Evolutionary conservation across 495 filamentous ascomycete species (phyloP), one percentile per base, ranked within the genome.

Genomic region (Podospora sp.): DNA sequence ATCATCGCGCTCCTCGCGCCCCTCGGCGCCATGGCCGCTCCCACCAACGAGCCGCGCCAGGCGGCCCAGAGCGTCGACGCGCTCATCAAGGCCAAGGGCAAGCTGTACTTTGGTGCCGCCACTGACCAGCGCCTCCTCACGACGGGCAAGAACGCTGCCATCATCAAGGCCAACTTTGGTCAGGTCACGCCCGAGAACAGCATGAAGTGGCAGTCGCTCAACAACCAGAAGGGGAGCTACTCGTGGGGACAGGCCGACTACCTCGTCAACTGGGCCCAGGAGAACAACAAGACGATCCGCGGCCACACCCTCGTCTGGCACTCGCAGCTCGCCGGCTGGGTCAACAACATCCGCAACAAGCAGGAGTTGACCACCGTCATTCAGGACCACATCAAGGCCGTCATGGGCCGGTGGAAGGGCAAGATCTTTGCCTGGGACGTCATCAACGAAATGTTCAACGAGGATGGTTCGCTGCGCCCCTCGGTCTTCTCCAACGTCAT

Each of bases 401-500:
- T 89, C 63, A 82, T 88, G 66, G 76, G 74, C 22, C 84, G 83
- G 21, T 91, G 84, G 71, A 86, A 84, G 77, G 88, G 87, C 69
- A 86, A 88, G 80, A 83, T 89, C 71, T 80, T 82, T 65, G 82
- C 77, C 60, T 91, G 85, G 83, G 87, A 90, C 68, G 87, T 90
- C 33, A 81, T 87, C 60, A 90, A 90, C 78, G 86, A 90, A 75
- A 87, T 89, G 71, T 88, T 90, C 79, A 84, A 86, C 76, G 87
- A 90, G 69, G 80, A 85, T 65, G 88, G 87, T 53, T 79, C 81
- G 20, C 80, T 88, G 60, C 83, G 86, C 62, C 71, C 68, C 64
- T 82, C 78, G 11, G 84, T 88, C 69, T 90, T 88, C 81, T 87
- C 82, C 68, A 75, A 84, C 35, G 81, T 88, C 9, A 81, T 89